These are phyloP conservation scores for Lactarius psammicola DNA, from an alignment of 768 basidiomycete species.

Conservation along the genomic window DNA sequence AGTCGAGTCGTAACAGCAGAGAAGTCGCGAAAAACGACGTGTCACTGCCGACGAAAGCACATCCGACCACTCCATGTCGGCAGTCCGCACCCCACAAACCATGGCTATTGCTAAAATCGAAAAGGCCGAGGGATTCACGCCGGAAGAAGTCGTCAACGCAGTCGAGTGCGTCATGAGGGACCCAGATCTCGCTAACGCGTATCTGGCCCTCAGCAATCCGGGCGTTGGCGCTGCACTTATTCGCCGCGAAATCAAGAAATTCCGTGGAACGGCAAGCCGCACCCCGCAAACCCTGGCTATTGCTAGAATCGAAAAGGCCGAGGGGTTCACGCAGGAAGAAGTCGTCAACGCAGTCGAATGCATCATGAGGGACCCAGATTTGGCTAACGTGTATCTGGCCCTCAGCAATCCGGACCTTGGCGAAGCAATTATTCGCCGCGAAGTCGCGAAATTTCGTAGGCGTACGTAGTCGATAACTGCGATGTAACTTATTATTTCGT, in stretches of 20 bases:
- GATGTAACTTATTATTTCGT: background rate
- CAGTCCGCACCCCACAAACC: background rate
- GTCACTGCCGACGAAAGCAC: background rate
- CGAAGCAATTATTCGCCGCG: background rate
- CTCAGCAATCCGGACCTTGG: background rate
- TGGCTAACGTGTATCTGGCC: background rate
- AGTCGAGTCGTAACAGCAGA: background rate
- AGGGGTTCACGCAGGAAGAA: background rate
- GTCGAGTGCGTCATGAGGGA: too few relatives aligned
- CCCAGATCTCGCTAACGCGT: background rate
- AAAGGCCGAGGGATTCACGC: background rate
- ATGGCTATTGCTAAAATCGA: background rate
- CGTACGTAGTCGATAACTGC: background rate
- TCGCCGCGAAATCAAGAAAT: background rate
- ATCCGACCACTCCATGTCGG: background rate
- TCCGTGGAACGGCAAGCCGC: too few relatives aligned
- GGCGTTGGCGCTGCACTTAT: background rate
- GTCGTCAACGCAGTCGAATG: background rate
- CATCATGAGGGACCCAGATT: too few relatives aligned
- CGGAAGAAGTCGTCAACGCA: too few relatives aligned
- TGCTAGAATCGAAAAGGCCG: background rate
- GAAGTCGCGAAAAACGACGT: background rate
- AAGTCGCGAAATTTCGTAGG: background rate
- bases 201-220: background rate
- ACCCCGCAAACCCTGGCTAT: background rate